Base-by-base conservation (phyloP, 1,284 basidiomycete species). In the Pseudozyma hubeiensis region DNA sequence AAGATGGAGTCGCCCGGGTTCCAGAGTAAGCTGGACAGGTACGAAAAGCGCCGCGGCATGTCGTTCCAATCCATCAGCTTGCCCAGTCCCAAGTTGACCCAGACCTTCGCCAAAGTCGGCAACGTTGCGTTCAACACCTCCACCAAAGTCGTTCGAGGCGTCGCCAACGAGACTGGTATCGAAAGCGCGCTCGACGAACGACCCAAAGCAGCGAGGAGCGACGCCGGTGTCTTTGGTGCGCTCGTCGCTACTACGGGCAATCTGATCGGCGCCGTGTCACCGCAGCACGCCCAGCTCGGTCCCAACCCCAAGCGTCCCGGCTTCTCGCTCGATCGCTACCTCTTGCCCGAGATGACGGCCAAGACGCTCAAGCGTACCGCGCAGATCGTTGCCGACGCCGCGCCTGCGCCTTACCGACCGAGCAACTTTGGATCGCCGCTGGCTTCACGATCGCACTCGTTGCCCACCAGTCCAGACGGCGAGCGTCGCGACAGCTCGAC, bases 171-270 rank as follows among this genome's bases (percentile, higher is more conserved):
- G 57, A 71, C 73, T 14, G 82, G 80, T 16, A 56, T 82, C 51
- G 77, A 81, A 34, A 69, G 78, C 19, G 77, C 75, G 14, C 69
- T 79, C 44, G 70, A 77, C 51, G 84, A 87, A 67, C 77, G 87
- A n/a, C 90, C 89, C 5, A 85, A 88, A 40, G 86, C 87, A 3
- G 87, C 89, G 9, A 85, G 87, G 48, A 89, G 86, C 61, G 88
- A 86, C 7, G 91, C 87, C 0, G 91, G 91, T 5, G 91, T 91
- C 0, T 89, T 92, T 75, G 91, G 91, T 11, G 88, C 90, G 7
- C 87, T 93, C 47, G 89, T 93, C 43, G 89, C 91, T 29, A 90
- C 89, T 65, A 90, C 91, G 0, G 90, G 89, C 3, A 90, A 90
- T 86, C 24, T 84, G 4, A 77, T 84, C 41, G 82, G 82, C 31